Conservation (phyloP, 2,329 filamentous ascomycete genomes). For the Talaromyces sp. region DNA sequence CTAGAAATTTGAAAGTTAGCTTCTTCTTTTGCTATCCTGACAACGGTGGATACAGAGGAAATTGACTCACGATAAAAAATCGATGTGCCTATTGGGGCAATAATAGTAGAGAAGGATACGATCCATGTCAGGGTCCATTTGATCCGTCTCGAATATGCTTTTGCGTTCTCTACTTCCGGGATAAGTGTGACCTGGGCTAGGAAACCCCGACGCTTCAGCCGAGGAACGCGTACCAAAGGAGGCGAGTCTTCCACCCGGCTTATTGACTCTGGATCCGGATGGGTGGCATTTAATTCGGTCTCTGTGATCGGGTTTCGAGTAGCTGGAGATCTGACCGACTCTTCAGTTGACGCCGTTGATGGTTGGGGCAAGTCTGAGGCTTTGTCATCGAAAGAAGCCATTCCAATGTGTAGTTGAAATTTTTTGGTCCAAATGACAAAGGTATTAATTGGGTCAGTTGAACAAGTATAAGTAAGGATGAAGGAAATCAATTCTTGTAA, state of each 20-base stretch:
- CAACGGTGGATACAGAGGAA: not conserved
- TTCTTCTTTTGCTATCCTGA: not conserved
- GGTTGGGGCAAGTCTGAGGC: not conserved
- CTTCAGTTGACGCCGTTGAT: not conserved
- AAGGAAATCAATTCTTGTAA: not conserved
- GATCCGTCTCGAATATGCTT: conserved; percentile 64
- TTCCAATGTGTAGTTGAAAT: not conserved
- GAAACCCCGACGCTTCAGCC: conserved; percentile 61
- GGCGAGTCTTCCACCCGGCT: not conserved
- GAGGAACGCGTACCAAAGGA: conserved; percentile 37
- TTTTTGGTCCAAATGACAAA: not conserved
- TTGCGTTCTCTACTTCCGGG: conserved; percentile 72
- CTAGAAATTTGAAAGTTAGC: conserved; percentile 35
- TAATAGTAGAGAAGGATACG: conserved; percentile 69
- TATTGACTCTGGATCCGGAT: not conserved
- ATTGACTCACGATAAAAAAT: conserved; percentile 66
- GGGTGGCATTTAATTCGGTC: not conserved
- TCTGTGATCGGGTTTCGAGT: not conserved
- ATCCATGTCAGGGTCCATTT: conserved; percentile 84
- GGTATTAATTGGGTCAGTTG: no score
- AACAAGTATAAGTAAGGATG: no score
- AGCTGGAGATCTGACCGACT: not conserved
- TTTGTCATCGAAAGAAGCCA: not conserved
- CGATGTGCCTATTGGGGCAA: conserved; percentile 75
- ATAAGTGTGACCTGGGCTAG: conserved; percentile 66